Percentiles rank a stretch among this genome's conserved stretches.
Evolutionary conservation across 202 grass and related monocot genomes (phyloP).

Genomic region (Bolboschoenoplectus hybrid): DNA sequence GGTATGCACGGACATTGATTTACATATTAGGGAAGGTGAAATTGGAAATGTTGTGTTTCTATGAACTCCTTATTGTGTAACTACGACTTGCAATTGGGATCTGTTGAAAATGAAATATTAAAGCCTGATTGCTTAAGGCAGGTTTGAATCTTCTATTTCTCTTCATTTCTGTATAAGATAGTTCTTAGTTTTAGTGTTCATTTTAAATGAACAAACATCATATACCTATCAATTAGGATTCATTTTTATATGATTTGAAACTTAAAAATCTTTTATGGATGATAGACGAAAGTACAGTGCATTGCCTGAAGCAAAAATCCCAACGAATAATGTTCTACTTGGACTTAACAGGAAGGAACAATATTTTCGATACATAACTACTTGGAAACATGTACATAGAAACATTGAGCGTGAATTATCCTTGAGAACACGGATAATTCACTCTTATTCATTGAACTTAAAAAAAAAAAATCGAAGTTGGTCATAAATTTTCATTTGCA

Average conservation of each 20-base stretch:
- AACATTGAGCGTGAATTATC: too few species aligned
- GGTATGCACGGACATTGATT: background rate
- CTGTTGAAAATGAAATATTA: background rate
- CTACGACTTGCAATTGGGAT: background rate
- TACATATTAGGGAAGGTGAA: background rate
- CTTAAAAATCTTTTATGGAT: too few species aligned
- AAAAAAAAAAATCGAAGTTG: too few species aligned
- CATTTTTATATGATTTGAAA: background rate
- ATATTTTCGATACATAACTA: too few species aligned
- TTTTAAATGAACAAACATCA: background rate
- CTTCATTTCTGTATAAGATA: background rate
- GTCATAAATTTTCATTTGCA: too few species aligned
- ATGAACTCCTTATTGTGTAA: background rate
- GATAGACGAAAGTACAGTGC: too few species aligned
- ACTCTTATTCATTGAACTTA: too few species aligned
- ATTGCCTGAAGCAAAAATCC: too few species aligned
- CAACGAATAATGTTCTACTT: background rate
- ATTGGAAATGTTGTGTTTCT: background rate
- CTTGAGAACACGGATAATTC: too few species aligned
- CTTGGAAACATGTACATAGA: too few species aligned
- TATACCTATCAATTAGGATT: background rate
- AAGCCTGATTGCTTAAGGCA: background rate
- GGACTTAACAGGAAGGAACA: too few species aligned
- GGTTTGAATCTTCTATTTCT: background rate
- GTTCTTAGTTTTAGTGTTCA: background rate